Percentiles rank a stretch among this genome's conserved stretches.
phyloP scores from a whole-genome alignment of 371 early-diverging fungal genomes.

The Mortierella sp. region DNA sequence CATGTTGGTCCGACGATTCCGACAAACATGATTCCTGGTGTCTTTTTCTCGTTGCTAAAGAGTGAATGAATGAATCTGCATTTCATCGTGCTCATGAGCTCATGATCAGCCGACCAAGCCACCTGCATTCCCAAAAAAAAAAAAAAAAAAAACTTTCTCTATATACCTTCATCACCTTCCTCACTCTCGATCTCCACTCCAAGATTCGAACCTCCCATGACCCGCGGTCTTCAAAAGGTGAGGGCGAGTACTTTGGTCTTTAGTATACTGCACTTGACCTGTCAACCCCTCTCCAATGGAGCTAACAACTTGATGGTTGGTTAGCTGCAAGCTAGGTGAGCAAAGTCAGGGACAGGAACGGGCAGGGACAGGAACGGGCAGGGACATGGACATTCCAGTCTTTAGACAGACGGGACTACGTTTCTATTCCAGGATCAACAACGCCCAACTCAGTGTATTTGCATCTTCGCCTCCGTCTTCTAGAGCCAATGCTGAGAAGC shows the following conservation, averaged over 20 bases:
- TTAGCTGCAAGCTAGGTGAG: slow-evolving; percentile 52
- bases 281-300: too few relatives aligned
- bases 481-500: slow-evolving; percentile 55
- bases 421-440: background rate
- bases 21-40: slow-evolving; percentile 69
- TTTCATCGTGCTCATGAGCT: background rate
- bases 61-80: too few relatives aligned
- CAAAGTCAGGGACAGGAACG: too few relatives aligned
- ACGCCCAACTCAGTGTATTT: too few relatives aligned
- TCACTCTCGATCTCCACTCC: too few relatives aligned
- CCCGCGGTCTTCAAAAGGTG: slow-evolving; percentile 54
- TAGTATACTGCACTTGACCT: too few relatives aligned
- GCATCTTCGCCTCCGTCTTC: slow-evolving; percentile 1
- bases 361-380: too few relatives aligned
- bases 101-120: slow-evolving; percentile 5
- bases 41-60: background rate
- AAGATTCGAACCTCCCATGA: slow-evolving; percentile 29
- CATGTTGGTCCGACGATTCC: slow-evolving; percentile 77
- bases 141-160: background rate
- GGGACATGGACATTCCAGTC: too few relatives aligned
- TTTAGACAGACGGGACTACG: too few relatives aligned
- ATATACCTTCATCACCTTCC: too few relatives aligned
- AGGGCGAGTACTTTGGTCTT: too few relatives aligned
- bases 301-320: background rate
- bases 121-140: background rate